Conservation (phyloP, 352 stramenopile species). For the Pythium diclinum region DNA sequence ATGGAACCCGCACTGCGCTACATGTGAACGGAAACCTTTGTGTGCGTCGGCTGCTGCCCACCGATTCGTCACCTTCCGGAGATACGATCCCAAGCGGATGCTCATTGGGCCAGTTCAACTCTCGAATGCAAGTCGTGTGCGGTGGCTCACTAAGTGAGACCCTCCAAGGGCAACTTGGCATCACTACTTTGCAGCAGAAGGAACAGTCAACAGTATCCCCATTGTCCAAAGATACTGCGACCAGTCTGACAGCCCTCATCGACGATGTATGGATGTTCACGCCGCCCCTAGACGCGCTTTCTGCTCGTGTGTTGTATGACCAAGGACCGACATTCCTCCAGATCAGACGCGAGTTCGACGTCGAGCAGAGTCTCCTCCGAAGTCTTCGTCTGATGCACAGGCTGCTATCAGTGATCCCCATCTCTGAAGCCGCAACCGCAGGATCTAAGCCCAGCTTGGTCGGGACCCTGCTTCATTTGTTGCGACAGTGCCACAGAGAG, state of each 20-base stretch:
- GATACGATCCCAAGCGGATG: background rate
- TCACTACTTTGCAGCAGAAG: background rate
- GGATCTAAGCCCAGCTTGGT: background rate
- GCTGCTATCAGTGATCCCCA: background rate
- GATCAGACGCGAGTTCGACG: background rate
- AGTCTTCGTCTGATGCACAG: background rate
- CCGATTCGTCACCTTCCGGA: background rate
- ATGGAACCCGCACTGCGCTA: background rate
- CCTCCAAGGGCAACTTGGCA: background rate
- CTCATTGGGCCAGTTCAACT: background rate
- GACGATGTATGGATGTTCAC: conserved; percentile 17
- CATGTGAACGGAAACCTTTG: conserved; percentile 6
- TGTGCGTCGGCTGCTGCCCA: background rate
- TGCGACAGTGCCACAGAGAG: background rate
- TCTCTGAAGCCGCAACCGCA: background rate
- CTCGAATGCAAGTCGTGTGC: conserved; percentile 1
- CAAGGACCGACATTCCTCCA: conserved; percentile 9
- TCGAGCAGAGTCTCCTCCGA: background rate
- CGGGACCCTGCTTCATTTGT: background rate
- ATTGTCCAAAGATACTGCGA: too few relatives aligned
- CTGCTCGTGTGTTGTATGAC: background rate
- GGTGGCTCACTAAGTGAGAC: background rate
- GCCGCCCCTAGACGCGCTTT: background rate
- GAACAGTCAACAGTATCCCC: background rate
- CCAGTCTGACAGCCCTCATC: background rate